Base-by-base conservation (phyloP, 2,329 filamentous ascomycete genomes). In the Penicillium sp. region DNA sequence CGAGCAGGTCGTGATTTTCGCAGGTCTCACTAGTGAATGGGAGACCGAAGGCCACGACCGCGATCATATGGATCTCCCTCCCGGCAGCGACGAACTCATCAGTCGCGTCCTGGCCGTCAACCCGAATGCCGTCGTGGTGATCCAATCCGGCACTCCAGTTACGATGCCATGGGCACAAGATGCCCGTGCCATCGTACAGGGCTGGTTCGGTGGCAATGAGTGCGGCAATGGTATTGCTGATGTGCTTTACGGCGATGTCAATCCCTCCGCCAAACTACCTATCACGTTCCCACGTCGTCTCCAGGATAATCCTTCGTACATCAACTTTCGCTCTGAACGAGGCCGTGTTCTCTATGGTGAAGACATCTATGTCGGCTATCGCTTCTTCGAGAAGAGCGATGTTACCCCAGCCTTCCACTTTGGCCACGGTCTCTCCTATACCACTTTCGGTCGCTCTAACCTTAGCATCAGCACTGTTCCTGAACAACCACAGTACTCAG, bases 161-260 rank as follows among this genome's bases (percentile, higher is more conserved):
- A 78, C 75, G 2, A 78, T 81, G 70, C 79, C 77, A 0, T 78
- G 78, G 72, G 69, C 64, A 2, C 63, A 71, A 4, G 68, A 74
- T n/a, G 67, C 74, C 9, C 75, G 76, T 7, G 82, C 85, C 2
- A 75, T 92, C 1, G 66, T 91, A 1, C 87, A 93, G 64, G 88
- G 88, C 7, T 94, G 89, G 88, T 94, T 91, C 64, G 88, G 89
- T 54, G 89, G 90, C n/a, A 90, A 94, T 64, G 89, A 94, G 74
- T 87, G 86, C 5, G 90, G 89, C 6, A 90, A 92, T 65, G 86
- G 85, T 10, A 86, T 95, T 56, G 88, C 87, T 0, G 89, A 93
- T 59, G 80, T 93, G 1, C 76, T 93, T 1, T 88, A 89, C 58
- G 89, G 88, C 44, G 81, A 86, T 56, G 80, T 83, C 43, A 91